phyloP scores from a whole-genome alignment of 208 protist species.

The Wallacemonas sp. region DNA sequence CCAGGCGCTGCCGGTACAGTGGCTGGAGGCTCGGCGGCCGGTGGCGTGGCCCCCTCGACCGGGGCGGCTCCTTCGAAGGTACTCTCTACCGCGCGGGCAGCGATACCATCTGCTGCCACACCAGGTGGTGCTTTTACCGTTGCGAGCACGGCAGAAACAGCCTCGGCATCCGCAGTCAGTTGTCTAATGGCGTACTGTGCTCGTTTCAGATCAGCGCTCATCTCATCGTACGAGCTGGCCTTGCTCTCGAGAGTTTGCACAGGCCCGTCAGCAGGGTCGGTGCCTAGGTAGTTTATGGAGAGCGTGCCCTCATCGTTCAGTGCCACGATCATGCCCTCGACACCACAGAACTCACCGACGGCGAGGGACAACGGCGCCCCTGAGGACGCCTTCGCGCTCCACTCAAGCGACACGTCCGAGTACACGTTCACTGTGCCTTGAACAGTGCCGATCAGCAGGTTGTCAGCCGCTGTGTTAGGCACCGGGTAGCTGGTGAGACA shows the following conservation, averaged over 20 bases:
- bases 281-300: constrained; percentile 91
- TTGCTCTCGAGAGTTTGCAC: constrained; percentile 76
- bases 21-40: not conserved
- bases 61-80: not conserved
- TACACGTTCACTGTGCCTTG: constrained; percentile 80
- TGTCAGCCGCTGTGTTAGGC: constrained; percentile 40
- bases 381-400: constrained; percentile 64
- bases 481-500: constrained; percentile 63
- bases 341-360: constrained; percentile 59
- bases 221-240: constrained; percentile 74
- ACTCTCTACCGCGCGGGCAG: not conserved
- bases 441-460: constrained; percentile 83
- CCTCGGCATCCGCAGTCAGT: constrained; percentile 4
- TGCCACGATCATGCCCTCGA: constrained; percentile 78
- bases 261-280: constrained; percentile 78
- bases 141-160: not conserved
- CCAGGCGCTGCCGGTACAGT: no score
- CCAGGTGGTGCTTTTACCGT: not conserved
- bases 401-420: constrained; percentile 82
- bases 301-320: constrained; percentile 65
- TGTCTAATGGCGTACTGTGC: constrained; percentile 70
- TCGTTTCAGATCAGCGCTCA: constrained; percentile 77
- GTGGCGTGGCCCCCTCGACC: not conserved
- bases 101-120: not conserved
- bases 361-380: constrained; percentile 51